Percentiles rank a stretch among this genome's conserved stretches.
Conservation (phyloP, 345 rosid genomes). For the Gossypium mustelinum region DNA sequence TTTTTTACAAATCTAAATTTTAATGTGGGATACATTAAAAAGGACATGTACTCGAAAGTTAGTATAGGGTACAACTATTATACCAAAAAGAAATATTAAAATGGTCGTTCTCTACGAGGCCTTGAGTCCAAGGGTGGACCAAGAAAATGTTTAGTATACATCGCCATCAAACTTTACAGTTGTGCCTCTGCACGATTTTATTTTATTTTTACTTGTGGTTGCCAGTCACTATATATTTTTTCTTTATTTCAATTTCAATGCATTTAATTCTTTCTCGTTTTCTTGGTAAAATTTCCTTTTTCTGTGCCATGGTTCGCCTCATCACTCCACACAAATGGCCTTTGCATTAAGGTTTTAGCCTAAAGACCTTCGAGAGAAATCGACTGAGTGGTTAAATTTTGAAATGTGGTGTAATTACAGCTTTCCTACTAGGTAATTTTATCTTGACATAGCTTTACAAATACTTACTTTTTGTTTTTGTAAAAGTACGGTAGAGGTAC, state of each 20-base stretch:
- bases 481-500: too few relatives aligned
- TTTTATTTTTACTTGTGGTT: background rate
- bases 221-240: background rate
- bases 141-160: background rate
- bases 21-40: too few relatives aligned
- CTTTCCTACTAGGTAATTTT: background rate
- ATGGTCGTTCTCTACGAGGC: background rate
- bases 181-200: background rate
- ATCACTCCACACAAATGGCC: background rate
- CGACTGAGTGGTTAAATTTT: background rate
- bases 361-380: background rate
- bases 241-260: background rate
- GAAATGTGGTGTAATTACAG: background rate
- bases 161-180: background rate
- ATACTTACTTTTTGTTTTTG: too few relatives aligned
- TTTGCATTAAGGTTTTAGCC: constrained; percentile 1
- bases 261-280: background rate
- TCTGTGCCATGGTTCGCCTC: background rate
- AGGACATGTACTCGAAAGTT: too few relatives aligned
- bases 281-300: background rate
- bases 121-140: background rate
- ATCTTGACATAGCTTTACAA: background rate
- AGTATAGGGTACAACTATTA: too few relatives aligned
- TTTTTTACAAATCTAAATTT: too few relatives aligned
- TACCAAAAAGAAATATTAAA: too few relatives aligned